A percentile compares a stretch with the other conserved stretches of the same genome.
Conservation (phyloP, 2,329 filamentous ascomycete genomes). For the Canariomyces notabilis region DNA sequence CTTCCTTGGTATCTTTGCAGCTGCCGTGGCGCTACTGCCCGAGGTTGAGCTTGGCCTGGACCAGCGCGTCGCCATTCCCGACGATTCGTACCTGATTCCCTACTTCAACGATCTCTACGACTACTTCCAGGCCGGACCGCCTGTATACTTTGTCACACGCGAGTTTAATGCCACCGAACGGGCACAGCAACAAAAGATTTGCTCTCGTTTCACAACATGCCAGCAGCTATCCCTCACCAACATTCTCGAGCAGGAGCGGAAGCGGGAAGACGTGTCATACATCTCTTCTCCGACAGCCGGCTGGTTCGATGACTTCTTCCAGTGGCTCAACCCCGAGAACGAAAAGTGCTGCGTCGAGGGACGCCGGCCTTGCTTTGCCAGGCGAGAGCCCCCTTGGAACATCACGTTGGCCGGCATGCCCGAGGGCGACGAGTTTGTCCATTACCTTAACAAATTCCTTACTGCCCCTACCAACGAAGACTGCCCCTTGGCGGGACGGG, state of each 20-base stretch:
- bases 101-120: slow-evolving; percentile 96
- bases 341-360: slow-evolving; percentile 68
- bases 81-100: slow-evolving; percentile 87
- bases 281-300: slow-evolving; percentile 84
- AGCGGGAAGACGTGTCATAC: slow-evolving; percentile 80
- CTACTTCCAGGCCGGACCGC: slow-evolving; percentile 86
- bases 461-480: slow-evolving; percentile 71
- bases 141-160: slow-evolving; percentile 91
- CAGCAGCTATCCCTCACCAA: slow-evolving; percentile 79
- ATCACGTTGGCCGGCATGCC: slow-evolving; percentile 88
- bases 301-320: slow-evolving; percentile 95
- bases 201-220: slow-evolving; percentile 86
- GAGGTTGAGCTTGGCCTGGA: slow-evolving; percentile 83
- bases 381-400: slow-evolving; percentile 79
- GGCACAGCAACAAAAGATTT: slow-evolving; percentile 75
- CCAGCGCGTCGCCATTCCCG: slow-evolving; percentile 89
- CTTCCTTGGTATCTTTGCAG: slow-evolving; percentile 84
- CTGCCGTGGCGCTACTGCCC: slow-evolving; percentile 78
- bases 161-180: slow-evolving; percentile 74
- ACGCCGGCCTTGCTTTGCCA: slow-evolving; percentile 70
- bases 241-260: slow-evolving; percentile 88
- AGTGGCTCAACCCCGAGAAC: slow-evolving; percentile 87
- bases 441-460: slow-evolving; percentile 81
- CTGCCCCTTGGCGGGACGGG: slow-evolving; percentile 84
- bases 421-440: slow-evolving; percentile 81